A percentile compares a stretch with the other conserved stretches of the same genome.
phyloP scores from a whole-genome alignment of 2,329 filamentous ascomycete species.

The Leptosphaerulina australis region DNA sequence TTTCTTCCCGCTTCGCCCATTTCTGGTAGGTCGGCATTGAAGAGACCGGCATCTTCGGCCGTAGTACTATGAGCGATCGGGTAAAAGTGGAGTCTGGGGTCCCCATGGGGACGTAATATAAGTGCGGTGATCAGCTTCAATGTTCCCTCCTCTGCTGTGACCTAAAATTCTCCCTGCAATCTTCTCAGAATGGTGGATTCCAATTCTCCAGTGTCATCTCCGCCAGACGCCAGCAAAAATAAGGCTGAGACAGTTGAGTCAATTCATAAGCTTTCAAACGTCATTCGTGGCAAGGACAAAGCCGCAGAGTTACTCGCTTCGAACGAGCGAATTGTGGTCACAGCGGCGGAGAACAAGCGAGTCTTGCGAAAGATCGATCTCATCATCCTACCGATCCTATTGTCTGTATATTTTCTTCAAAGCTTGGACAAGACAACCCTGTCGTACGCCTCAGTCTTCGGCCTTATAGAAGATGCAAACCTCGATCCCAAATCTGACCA shows the following conservation, averaged over 20 bases:
- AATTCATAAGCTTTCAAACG: constrained; percentile 29
- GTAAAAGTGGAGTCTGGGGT: constrained; percentile 26
- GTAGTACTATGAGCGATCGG: constrained; percentile 9
- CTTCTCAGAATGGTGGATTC: constrained; percentile 26
- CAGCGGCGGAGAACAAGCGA: constrained; percentile 59
- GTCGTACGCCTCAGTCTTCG: constrained; percentile 67
- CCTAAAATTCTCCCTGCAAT: constrained; percentile 1
- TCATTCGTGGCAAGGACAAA: constrained; percentile 49
- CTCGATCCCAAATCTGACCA: constrained; percentile 60
- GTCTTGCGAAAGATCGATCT: constrained; percentile 60
- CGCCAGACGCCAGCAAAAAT: constrained; percentile 29
- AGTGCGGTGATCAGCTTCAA: constrained; percentile 19
- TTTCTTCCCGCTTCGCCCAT: background rate
- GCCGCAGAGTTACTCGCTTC: constrained; percentile 58
- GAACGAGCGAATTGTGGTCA: constrained; percentile 56
- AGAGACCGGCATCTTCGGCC: constrained; percentile 26
- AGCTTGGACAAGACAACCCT: constrained; percentile 68
- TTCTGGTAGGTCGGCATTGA: background rate
- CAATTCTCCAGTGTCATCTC: constrained; percentile 3
- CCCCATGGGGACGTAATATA: constrained; percentile 36
- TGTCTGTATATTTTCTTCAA: constrained; percentile 68
- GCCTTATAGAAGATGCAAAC: constrained; percentile 63
- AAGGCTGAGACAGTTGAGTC: constrained; percentile 36
- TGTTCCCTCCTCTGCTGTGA: constrained; percentile 9
- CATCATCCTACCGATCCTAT: constrained; percentile 60